These are phyloP conservation scores for Beverwykella pulmonaria DNA, from an alignment of 495 filamentous ascomycete species.

Conservation along the genomic window DNA sequence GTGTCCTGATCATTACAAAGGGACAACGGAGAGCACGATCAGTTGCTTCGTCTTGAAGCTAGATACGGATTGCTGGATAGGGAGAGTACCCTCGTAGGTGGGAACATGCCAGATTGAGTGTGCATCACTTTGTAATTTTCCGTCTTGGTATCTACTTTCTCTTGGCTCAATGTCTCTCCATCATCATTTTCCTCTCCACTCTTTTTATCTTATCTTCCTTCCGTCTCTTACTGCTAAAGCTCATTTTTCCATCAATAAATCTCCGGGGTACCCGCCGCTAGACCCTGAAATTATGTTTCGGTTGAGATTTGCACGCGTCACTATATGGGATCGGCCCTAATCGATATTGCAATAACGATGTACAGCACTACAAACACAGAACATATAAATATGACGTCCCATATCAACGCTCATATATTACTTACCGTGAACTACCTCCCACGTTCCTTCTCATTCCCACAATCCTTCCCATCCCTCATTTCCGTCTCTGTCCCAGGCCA, in stretches of 20 bases:
- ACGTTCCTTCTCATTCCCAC: neutral
- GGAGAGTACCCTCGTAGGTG: too few species aligned
- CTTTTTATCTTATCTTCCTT: too few species aligned
- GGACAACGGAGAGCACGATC: too few species aligned
- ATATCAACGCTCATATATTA: neutral
- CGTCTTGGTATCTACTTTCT: too few species aligned
- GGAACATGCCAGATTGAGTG: too few species aligned
- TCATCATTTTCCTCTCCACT: too few species aligned
- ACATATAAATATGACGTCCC: neutral
- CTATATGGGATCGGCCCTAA: neutral
- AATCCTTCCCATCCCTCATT: neutral
- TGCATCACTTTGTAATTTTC: too few species aligned
- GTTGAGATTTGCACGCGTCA: neutral
- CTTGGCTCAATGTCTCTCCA: too few species aligned
- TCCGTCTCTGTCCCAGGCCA: neutral
- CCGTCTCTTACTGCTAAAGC: too few species aligned
- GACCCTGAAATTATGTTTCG: neutral
- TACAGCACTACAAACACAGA: neutral
- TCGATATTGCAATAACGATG: neutral
- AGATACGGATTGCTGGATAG: too few species aligned
- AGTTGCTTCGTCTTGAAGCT: too few species aligned
- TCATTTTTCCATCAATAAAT: neutral
- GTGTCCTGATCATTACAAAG: too few species aligned
- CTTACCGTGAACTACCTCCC: neutral
- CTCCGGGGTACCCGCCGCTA: neutral